Base-by-base conservation (phyloP, 2,329 filamentous ascomycete genomes). In the Aspergillus carbonarius region DNA sequence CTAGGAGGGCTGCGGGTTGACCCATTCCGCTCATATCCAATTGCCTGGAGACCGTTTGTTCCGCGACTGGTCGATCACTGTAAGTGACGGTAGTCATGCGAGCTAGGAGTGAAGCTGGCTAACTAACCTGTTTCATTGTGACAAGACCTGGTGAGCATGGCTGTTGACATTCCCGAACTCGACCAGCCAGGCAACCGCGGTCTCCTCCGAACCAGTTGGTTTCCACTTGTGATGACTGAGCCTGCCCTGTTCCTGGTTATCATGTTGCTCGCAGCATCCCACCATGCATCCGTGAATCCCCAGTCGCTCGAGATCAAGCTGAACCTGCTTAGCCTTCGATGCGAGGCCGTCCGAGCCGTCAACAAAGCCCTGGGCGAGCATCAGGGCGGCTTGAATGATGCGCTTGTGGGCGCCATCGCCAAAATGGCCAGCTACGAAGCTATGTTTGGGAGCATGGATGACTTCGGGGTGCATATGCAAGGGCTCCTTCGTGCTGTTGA, bases 381-480 rank as follows among this genome's bases (percentile, higher is more conserved):
- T 10, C 60, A 61, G 2, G 61, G 69, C 27, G 62, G 64, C 4
- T 66, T 75, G 6, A 76, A 69, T 59, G 79, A 82, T 62, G 75
- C 75, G 13, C 60, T 82, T 32, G 75, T 83, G 52, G 78, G 76
- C 8, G 80, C 81, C 2, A 79, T 82, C 4, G 79, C 78, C 34
- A 80, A 81, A 61, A 80, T 83, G 79, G 81, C 80, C 9, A 78
- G 76, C 60, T 83, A 81, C 65, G 81, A 83, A 63, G 79, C 80
- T n/a, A 78, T 82, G 60, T 81, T 78, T 61, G 80, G 81, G 20
- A 72, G 75, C 18, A 63, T 72, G 18, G 66, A 71, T 3, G 72
- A 74, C 13, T 83, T 79, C 59, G 68, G 74, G 52, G 75, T 77
- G 3, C 81, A 83, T 69, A 83, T 83, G 80, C 69, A 70, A 1